Percentiles rank a stretch among this genome's conserved stretches.
Conservation (phyloP, 768 basidiomycete genomes). For the Calocera viscosa region DNA sequence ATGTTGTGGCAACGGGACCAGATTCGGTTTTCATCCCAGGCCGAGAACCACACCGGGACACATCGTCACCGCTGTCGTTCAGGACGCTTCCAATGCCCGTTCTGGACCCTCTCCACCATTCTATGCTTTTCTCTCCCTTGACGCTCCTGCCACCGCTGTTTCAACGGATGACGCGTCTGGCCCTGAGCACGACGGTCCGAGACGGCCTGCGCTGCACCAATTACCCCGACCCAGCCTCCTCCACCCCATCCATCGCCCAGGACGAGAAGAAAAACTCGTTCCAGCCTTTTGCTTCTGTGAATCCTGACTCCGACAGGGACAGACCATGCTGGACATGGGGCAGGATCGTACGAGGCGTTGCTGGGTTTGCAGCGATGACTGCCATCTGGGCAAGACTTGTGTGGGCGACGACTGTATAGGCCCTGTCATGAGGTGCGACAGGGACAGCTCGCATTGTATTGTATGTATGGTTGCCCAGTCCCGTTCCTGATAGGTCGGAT, state of each 20-base stretch:
- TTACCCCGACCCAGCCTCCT: neutral
- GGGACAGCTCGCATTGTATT: neutral
- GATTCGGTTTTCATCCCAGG: neutral
- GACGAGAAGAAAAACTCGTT: neutral
- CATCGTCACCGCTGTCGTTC: neutral
- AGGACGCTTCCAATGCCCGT: neutral
- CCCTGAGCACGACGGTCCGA: neutral
- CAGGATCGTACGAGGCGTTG: neutral
- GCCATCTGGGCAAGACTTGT: neutral
- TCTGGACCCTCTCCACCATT: neutral
- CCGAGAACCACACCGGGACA: neutral
- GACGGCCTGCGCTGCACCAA: neutral
- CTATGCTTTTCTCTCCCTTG: neutral
- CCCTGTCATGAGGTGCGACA: neutral
- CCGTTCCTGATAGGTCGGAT: neutral
- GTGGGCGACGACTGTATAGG: conserved; percentile 5
- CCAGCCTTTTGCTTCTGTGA: neutral
- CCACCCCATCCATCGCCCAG: neutral
- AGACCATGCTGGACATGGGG: neutral
- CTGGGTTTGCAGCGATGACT: neutral
- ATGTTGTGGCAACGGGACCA: neutral
- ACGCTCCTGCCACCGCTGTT: neutral
- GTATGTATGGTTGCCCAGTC: neutral
- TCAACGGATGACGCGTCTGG: neutral
- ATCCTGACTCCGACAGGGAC: neutral